Evolutionary conservation across 1,139 yeast genomes (phyloP), one percentile per base, ranked within the genome.

Genomic region (Geotrichum reessii): DNA sequence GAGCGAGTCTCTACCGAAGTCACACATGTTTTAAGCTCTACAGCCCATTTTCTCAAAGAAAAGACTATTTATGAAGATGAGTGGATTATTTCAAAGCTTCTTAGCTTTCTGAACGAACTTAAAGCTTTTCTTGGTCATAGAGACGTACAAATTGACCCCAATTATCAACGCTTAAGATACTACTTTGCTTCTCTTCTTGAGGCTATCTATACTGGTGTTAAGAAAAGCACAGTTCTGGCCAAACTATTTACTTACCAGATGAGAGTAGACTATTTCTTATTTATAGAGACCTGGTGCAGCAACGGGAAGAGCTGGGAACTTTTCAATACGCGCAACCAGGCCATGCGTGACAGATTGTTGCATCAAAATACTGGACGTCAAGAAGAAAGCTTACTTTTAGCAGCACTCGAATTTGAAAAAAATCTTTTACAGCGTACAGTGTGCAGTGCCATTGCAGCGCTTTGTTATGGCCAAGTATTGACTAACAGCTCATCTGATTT

Each of bases 261-360:
- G 9, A 78, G 97, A 60, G 84, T 88, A 27, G 87, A 91, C 0
- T 87, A 95, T 64, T 91, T 90, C 73, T 83, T 85, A 53, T 86
- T 82, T 67, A 76, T 93, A 62, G 91, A 87, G 64, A 96, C 89
- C 68, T 95, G 99, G 99, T 90, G 97, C 72, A 96, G 96, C 0
- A 84, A 82, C 70, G 98, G 98, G 1, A 86, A 82, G 56, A 77
- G 83, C 42, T 78, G 81, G 24, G 74, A 77, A 0, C 69, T 85
- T 3, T 81, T 90, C 4, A 83, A 82, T 48, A 88, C 86, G 47
- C 76, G 97, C 53, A 92, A 90, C 65, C 72, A 74, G 6, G 70
- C 75, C 0, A 91, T 92, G 88, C 63, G 69, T 47, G 64, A 69
- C 27, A 69, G 71, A n/a, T 60, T 69, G 25, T 55, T 65, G 25